These are phyloP conservation scores for Ophiostoma montium DNA, from an alignment of 2,329 filamentous ascomycete genomes.

Conservation along the genomic window DNA sequence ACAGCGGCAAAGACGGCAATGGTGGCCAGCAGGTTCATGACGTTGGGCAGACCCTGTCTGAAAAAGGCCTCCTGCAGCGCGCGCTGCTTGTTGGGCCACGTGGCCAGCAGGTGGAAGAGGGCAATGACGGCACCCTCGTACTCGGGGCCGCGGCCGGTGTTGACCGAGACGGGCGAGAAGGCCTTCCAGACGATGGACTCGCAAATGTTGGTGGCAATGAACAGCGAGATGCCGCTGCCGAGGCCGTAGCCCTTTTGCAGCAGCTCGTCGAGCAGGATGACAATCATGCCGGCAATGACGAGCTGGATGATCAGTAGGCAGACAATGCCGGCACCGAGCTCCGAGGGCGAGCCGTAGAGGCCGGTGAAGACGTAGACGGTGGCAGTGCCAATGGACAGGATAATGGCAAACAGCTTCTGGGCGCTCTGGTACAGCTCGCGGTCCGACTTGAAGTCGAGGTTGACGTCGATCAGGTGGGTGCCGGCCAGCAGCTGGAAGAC, in stretches of 20 bases:
- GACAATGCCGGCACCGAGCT: slow-evolving; percentile 95
- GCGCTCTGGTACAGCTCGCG: slow-evolving; percentile 99
- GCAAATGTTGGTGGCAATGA: slow-evolving; percentile 99
- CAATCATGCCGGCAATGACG: slow-evolving; percentile 92
- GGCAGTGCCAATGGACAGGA: slow-evolving; percentile 92
- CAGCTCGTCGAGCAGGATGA: slow-evolving; percentile 97
- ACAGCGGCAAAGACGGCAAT: slow-evolving; percentile 89
- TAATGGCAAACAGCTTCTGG: slow-evolving; percentile 97
- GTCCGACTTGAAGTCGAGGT: slow-evolving; percentile 99
- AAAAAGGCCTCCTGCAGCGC: slow-evolving; percentile 98
- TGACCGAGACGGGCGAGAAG: slow-evolving; percentile 97
- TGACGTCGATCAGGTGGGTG: slow-evolving; percentile 99
- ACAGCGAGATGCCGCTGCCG: slow-evolving; percentile 95
- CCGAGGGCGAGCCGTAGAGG: slow-evolving; percentile 91
- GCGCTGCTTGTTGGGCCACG: slow-evolving; percentile 98
- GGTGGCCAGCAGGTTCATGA: slow-evolving; percentile 96
- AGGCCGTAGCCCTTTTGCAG: slow-evolving; percentile 99
- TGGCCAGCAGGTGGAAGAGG: slow-evolving; percentile 93
- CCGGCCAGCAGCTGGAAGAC: slow-evolving; percentile 99
- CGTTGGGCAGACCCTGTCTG: slow-evolving; percentile 96
- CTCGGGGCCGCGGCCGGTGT: slow-evolving; percentile 96
- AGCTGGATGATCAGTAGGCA: slow-evolving; percentile 97
- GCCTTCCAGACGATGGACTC: slow-evolving; percentile 99
- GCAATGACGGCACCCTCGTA: slow-evolving; percentile 98
- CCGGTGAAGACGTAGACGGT: slow-evolving; percentile 97